Evolutionary conservation across 768 basidiomycete genomes (phyloP), one percentile per base, ranked within the genome.

Genomic region (Tylopilus intermedius): DNA sequence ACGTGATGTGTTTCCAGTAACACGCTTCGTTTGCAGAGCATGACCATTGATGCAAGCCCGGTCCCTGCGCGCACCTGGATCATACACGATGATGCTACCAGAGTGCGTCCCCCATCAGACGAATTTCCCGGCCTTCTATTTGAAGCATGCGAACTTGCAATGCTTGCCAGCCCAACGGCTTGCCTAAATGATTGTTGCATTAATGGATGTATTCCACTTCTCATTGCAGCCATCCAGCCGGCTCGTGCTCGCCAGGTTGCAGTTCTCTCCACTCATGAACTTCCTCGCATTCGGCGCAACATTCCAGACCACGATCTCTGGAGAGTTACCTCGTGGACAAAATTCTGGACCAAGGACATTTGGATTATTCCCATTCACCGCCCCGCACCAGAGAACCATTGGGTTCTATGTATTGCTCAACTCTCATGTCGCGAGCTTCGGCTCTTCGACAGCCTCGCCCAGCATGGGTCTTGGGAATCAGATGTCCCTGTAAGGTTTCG

Each of bases 321-420:
- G 69, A 42, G 51, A 3, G 30, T 27, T 11, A 43, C n/a, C 10
- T 38, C 35, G 4, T 4, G 7, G 8, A 50, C 42, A 26, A 44
- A 24, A 26, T 45, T 45, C 26, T 45, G 43, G 43, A 45, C 43
- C 8, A 45, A 45, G 44, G 42, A 58, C 11, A 5, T 60, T 0
- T 76, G 74, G 73, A 68, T 75, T 8, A 37, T 76, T 8, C 75
- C 72, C 0, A 70, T 76, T 15, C 72, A 76, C 45, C 51, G 62
- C 1, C 35, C 53, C 14, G 54, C 40, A 0, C 53, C 56, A 2
- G 47, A 59, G 1, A 29, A 38, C 42, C 72, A 76, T 47, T 74
- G 72, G 70, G 71, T 74, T 0, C 30, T 73, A 2, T 67, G 64
- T 10, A 43, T 66, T 2, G 58, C 40, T 10, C 10, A 50, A n/a